Evolutionary conservation across 768 basidiomycete genomes (phyloP), one percentile per base, ranked within the genome.

Genomic region (Auriscalpium orientale): DNA sequence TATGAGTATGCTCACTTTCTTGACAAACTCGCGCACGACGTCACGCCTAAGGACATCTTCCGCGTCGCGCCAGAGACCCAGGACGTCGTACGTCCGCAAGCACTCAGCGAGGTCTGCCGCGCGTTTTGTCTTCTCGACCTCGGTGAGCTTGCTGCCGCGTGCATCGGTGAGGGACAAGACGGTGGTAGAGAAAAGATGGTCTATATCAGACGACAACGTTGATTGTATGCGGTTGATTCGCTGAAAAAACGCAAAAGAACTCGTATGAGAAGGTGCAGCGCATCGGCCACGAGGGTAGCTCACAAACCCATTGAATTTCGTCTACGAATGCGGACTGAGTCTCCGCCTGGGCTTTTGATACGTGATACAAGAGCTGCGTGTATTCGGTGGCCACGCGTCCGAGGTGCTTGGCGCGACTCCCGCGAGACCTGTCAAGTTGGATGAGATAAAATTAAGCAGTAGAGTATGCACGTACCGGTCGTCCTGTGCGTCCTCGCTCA

Each of bases 341-440:
- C 63, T 94, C 89, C 10, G 72, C 71, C 7, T 80, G 76, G 11
- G 95, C 92, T 69, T 97, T 95, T 18, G 83, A 80, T 22, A 82
- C 80, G 61, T 97, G 89, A 68, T 99, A 99, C 22, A 93, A 76
- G 18, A 98, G 77, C 66, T 98, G 95, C 10, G 82, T 89, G 66
- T 95, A 98, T 70, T 98, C 97, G 9, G 84, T 77, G 13, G 94
- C 91, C 33, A 95, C 89, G 51, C 95, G 82, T 11, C 80, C 78
- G 13, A 95, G 76, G 66, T 92, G 89, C 67, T 92, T 90, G 35
- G 87, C 84, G 46, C 84, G 78, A 66, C 81, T 84, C 9, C 79
- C 80, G 59, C 76, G 81, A 40, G 75, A 70, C 65, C 85, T 88
- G 12, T 49, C 20, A 47, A 21, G 49, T 20, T 44, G 35, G 52